Evolutionary conservation across 768 basidiomycete genomes (phyloP).

Genomic region (Mrakia frigida): DNA sequence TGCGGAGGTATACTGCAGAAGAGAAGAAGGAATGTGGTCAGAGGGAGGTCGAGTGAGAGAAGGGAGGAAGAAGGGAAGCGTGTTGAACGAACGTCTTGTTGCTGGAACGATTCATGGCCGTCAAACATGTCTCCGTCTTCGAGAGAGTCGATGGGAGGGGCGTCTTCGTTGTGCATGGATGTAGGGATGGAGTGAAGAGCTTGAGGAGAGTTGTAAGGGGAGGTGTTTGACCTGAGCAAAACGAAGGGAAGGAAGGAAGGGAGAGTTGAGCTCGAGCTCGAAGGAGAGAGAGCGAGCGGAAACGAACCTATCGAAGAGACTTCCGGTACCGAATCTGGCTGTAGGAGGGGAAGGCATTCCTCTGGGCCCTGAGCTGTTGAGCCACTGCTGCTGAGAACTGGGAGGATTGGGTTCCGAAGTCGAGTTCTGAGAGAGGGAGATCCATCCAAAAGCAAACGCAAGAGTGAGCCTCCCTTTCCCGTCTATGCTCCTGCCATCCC

Average conservation of each 20-base stretch:
- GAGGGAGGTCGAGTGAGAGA: not conserved
- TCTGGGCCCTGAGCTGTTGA: not conserved
- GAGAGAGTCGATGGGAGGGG: slow-evolving; percentile 16
- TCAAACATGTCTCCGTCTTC: slow-evolving; percentile 21
- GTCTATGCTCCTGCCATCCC: not conserved
- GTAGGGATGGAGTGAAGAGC: not conserved
- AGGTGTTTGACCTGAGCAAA: slow-evolving; percentile 2
- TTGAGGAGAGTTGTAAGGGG: slow-evolving; percentile 14
- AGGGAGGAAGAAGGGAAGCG: not conserved
- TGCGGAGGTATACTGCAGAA: not conserved
- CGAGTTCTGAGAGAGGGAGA: not conserved
- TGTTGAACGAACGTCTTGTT: slow-evolving; percentile 9
- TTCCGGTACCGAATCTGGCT: slow-evolving; percentile 17
- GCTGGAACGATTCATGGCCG: not conserved
- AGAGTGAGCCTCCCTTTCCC: no score
- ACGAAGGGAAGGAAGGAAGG: not conserved
- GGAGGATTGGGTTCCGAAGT: slow-evolving; percentile 5
- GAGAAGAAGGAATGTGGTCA: not conserved
- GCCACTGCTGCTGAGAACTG: not conserved
- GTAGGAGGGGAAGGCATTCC: slow-evolving; percentile 15
- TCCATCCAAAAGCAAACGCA: not conserved
- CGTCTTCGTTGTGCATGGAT: slow-evolving; percentile 20
- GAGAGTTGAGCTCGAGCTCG: not conserved
- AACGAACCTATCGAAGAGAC: slow-evolving; percentile 20
- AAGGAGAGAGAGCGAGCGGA: not conserved